These are phyloP conservation scores for Boechera divaricarpa DNA, from an alignment of 345 rosid genomes.

Conservation along the genomic window DNA sequence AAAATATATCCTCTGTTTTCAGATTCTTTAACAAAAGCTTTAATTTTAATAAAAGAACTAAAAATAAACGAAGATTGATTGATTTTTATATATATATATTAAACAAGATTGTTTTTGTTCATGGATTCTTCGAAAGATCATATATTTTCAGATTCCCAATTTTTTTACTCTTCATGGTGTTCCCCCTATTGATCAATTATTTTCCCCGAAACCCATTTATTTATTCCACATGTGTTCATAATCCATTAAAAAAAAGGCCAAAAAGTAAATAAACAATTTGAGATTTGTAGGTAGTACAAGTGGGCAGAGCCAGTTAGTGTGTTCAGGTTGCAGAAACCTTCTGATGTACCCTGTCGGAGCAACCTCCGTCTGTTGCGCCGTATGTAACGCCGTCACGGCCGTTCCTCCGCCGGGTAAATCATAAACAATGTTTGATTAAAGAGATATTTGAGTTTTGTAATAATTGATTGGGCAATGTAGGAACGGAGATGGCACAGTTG, in stretches of 20 bases:
- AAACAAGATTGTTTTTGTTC: neutral
- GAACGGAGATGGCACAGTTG: constrained; percentile 98
- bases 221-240: constrained; percentile 13
- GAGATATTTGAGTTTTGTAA: neutral
- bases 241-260: neutral
- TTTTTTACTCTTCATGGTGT: neutral
- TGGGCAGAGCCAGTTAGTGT: constrained; percentile 89
- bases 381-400: constrained; percentile 97
- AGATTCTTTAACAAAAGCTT: neutral
- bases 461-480: constrained; percentile 46
- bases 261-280: neutral
- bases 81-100: no score
- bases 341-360: constrained; percentile 95
- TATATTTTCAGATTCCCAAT: constrained; percentile 8
- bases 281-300: constrained; percentile 47
- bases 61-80: neutral
- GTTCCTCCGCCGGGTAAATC: constrained; percentile 90
- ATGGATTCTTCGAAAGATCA: neutral
- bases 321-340: constrained; percentile 96
- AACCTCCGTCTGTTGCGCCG: constrained; percentile 94
- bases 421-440: neutral
- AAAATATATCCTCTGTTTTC: constrained; percentile 26
- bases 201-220: constrained; percentile 15
- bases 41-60: neutral
- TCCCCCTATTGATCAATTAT: neutral